Evolutionary conservation across 345 rosid genomes (phyloP).

Genomic region (Garcia nutans): DNA sequence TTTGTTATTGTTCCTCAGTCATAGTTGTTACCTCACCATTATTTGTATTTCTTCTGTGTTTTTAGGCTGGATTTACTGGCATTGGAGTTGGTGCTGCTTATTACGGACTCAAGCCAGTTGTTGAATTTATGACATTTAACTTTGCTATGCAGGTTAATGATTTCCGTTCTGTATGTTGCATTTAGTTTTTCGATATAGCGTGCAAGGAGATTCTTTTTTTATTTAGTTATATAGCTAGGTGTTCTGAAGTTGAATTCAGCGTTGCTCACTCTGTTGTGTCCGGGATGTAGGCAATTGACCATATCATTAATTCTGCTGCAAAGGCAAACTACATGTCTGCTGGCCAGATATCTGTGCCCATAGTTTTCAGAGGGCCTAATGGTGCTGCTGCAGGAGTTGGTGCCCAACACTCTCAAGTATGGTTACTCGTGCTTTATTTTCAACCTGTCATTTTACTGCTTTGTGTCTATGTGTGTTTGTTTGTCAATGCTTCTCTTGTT

Average conservation of each 20-base stretch:
- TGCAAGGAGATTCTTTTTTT: neutral
- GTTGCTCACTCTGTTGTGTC: neutral
- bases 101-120: slow-evolving; percentile 74
- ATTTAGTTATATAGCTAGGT: neutral
- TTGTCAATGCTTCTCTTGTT: neutral
- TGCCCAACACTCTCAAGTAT: slow-evolving; percentile 95
- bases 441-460: neutral
- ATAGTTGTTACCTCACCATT: slow-evolving; percentile 3
- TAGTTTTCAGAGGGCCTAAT: slow-evolving; percentile 95
- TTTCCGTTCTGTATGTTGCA: neutral
- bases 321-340: slow-evolving; percentile 88
- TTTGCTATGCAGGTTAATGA: slow-evolving; percentile 83
- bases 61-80: slow-evolving; percentile 96
- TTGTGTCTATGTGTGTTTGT: neutral
- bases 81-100: slow-evolving; percentile 98
- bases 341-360: slow-evolving; percentile 75
- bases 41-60: slow-evolving; percentile 20
- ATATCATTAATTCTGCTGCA: slow-evolving; percentile 87
- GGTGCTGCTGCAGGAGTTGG: slow-evolving; percentile 99
- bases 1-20: neutral
- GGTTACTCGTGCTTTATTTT: slow-evolving; percentile 16
- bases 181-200: neutral
- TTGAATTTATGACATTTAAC: slow-evolving; percentile 96
- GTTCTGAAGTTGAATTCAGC: neutral
- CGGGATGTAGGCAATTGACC: slow-evolving; percentile 77